A percentile compares a stretch with the other conserved stretches of the same genome.
phyloP scores from a whole-genome alignment of 2,329 filamentous ascomycete genomes.

The Fusarium torulosum region DNA sequence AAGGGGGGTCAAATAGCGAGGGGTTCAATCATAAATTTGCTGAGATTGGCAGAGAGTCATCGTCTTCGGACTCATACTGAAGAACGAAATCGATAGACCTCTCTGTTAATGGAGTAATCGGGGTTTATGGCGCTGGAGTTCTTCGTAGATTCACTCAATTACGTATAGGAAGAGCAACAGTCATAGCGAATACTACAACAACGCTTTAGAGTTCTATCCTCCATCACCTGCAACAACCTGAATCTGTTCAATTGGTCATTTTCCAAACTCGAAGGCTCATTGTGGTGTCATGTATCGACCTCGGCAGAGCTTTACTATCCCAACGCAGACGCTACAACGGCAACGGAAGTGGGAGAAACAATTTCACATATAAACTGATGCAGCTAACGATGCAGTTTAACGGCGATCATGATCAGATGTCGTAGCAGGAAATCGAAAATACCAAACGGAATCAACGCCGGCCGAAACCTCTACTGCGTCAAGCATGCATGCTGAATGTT shows the following conservation, averaged over 20 bases:
- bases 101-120: conserved; percentile 13
- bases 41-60: conserved; percentile 11
- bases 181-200: background rate
- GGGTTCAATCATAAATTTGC: background rate
- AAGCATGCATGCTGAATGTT: conserved; percentile 31
- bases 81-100: background rate
- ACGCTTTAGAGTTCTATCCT: background rate
- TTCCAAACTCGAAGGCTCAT: background rate
- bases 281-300: conserved; percentile 1
- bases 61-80: background rate
- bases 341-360: background rate
- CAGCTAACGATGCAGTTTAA: background rate
- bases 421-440: background rate
- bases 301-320: background rate
- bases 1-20: conserved; percentile 2
- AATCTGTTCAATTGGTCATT: background rate
- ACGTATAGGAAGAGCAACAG: background rate
- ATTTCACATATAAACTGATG: background rate
- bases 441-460: conserved; percentile 9
- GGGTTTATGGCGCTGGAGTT: conserved; percentile 38
- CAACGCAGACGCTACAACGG: conserved; percentile 13
- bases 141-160: conserved; percentile 8
- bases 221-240: background rate
- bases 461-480: conserved; percentile 6
- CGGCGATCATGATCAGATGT: background rate